Evolutionary conservation across 192 early-diverging fungal genomes (phyloP).

Genomic region (Gamsiella multidivaricata): DNA sequence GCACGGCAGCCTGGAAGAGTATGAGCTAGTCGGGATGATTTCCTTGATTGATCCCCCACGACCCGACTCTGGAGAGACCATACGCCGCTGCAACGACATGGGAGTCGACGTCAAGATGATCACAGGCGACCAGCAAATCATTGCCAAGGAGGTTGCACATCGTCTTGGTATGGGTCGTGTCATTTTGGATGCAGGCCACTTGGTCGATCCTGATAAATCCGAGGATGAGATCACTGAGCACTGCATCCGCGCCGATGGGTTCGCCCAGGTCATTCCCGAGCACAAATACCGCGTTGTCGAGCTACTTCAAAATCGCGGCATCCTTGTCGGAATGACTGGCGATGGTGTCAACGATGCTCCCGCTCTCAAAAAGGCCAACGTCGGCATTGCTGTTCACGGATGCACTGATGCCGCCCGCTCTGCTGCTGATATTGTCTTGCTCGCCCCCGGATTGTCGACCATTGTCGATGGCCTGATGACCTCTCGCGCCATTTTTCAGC

Average conservation of each 20-base stretch:
- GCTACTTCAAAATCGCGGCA: constrained; percentile 87
- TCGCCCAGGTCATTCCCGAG: constrained; percentile 98
- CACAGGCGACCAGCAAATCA: constrained; percentile 95
- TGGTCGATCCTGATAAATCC: constrained; percentile 78
- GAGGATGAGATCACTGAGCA: constrained; percentile 89
- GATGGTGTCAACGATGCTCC: constrained; percentile 99
- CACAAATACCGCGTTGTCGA: constrained; percentile 98
- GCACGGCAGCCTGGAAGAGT: constrained; percentile 71
- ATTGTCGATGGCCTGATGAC: constrained; percentile 94
- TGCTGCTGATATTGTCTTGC: constrained; percentile 95
- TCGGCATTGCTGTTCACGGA: constrained; percentile 96
- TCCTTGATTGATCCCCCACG: constrained; percentile 92
- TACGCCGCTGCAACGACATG: constrained; percentile 82
- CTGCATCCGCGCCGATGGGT: constrained; percentile 91
- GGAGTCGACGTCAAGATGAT: constrained; percentile 98
- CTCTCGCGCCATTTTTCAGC: constrained; percentile 94
- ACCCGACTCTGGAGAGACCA: constrained; percentile 89
- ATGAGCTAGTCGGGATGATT: constrained; percentile 92
- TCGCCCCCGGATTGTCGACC: constrained; percentile 89
- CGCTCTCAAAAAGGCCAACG: constrained; percentile 96
- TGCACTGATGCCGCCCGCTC: constrained; percentile 97
- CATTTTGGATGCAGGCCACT: constrained; percentile 88
- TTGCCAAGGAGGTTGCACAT: constrained; percentile 92
- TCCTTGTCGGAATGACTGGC: constrained; percentile 94
- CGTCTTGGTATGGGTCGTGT: constrained; percentile 94